These are phyloP conservation scores for Eucalyptus pauciflora DNA, from an alignment of 345 rosid species.

Conservation along the genomic window DNA sequence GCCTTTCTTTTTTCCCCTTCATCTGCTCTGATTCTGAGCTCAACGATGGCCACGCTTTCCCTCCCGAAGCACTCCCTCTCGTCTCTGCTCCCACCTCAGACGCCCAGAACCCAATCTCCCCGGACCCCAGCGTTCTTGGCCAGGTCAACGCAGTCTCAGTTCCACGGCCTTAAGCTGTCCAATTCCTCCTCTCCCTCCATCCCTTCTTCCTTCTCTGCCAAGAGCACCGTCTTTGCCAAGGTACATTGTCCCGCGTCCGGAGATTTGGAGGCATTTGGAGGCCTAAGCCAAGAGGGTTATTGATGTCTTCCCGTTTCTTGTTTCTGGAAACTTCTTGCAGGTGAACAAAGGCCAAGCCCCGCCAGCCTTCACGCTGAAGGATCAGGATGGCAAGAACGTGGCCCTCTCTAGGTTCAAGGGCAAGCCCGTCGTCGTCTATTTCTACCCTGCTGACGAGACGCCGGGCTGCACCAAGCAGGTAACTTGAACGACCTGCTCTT, in stretches of 20 bases:
- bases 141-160: conserved; percentile 55
- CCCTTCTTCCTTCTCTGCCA: conserved; percentile 20
- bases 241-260: conserved; percentile 33
- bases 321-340: conserved; percentile 6
- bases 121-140: conserved; percentile 9
- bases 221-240: conserved; percentile 52
- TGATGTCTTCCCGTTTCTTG: not conserved
- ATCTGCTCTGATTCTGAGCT: not conserved
- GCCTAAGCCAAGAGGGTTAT: not conserved
- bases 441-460: conserved; percentile 94
- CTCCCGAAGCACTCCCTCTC: conserved; percentile 19
- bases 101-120: conserved; percentile 10
- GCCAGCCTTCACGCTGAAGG: conserved; percentile 76
- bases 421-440: conserved; percentile 87
- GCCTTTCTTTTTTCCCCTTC: not conserved
- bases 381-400: conserved; percentile 80
- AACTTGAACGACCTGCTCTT: not conserved
- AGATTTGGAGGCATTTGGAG: not conserved
- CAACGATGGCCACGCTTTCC: conserved; percentile 40
- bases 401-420: conserved; percentile 74
- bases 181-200: conserved; percentile 14
- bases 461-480: conserved; percentile 99
- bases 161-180: conserved; percentile 50
- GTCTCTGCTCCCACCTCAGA: conserved; percentile 15
- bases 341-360: conserved; percentile 69